Evolutionary conservation across 768 basidiomycete genomes (phyloP), one percentile per base, ranked within the genome.

Genomic region (Calocera cornea): DNA sequence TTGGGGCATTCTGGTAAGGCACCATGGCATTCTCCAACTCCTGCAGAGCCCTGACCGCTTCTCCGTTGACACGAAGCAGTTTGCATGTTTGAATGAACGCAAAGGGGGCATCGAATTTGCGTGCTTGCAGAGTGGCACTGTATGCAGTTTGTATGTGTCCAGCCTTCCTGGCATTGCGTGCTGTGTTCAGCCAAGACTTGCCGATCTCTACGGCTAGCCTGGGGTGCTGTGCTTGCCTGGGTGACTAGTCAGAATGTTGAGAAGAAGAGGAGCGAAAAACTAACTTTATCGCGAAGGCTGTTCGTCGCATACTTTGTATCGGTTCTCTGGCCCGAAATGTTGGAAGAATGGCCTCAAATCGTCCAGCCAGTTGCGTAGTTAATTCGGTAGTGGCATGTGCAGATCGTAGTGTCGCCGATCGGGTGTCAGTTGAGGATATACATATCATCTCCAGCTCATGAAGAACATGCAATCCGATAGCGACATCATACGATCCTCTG

Each of bases 71-170:
- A 70, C 87, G 87, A 68, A 90, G 78, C 2, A 98, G 83, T 75
- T 92, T 97, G 0, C 92, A 90, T 72, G 87, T 92, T 74, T 98
- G 90, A 64, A 97, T 81, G 77, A 95, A 97, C 19, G 87, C 84
- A 73, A 88, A 93, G 0, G 83, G 82, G 0, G 86, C 83, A 24
- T 84, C 81, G 70, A 80, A 81, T 72, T 91, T 87, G 67, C 87
- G 84, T 0, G 94, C 92, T 77, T 99, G 97, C 0, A 99, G 82
- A 70, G 90, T 85, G 5, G 97, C 94, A 73, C 91, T 97, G 75
- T 98, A 99, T 1, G 97, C 93, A 0, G 95, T 97, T 78, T 97
- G 95, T 81, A 86, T 87, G 74, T 98, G 94, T 0, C 92, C 89
- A 1, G 94, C 90, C 74, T 97, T 99, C 36, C 97, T 81, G 36